Evolutionary conservation across 371 early-diverging fungal genomes (phyloP).

Genomic region (Lichtheimia hyalospora): DNA sequence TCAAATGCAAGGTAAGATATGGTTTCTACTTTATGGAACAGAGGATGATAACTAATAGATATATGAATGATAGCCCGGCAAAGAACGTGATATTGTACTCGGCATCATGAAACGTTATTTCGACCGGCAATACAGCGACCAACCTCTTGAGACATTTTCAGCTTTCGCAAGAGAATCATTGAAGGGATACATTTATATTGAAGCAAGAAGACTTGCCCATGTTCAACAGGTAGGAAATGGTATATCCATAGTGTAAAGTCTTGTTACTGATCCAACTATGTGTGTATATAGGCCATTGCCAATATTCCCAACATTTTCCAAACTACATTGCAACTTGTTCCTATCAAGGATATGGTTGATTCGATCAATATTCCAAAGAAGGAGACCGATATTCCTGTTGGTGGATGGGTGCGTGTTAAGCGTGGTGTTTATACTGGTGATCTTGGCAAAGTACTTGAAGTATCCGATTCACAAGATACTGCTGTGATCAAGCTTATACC

Average conservation of each 20-base stretch:
- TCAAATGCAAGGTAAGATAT: slow-evolving; percentile 73
- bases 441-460: slow-evolving; percentile 86
- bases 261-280: not conserved
- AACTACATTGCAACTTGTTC: slow-evolving; percentile 83
- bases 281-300: slow-evolving; percentile 54
- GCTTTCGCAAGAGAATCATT: slow-evolving; percentile 88
- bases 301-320: slow-evolving; percentile 76
- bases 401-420: slow-evolving; percentile 92
- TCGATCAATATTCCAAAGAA: slow-evolving; percentile 80
- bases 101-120: slow-evolving; percentile 81
- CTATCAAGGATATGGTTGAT: slow-evolving; percentile 95
- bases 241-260: not conserved
- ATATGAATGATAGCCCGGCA: slow-evolving; percentile 61
- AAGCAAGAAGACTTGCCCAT: slow-evolving; percentile 84
- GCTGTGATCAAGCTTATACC: slow-evolving; percentile 90
- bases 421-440: slow-evolving; percentile 97
- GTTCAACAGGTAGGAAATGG: slow-evolving; percentile 63
- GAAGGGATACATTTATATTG: slow-evolving; percentile 96
- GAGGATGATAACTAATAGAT: not conserved
- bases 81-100: slow-evolving; percentile 87
- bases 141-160: slow-evolving; percentile 74
- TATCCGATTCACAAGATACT: slow-evolving; percentile 76
- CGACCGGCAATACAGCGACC: slow-evolving; percentile 60
- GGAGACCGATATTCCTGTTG: slow-evolving; percentile 69
- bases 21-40: not conserved